Evolutionary conservation across 345 rosid species (phyloP).

Genomic region (Populus euphratica): DNA sequence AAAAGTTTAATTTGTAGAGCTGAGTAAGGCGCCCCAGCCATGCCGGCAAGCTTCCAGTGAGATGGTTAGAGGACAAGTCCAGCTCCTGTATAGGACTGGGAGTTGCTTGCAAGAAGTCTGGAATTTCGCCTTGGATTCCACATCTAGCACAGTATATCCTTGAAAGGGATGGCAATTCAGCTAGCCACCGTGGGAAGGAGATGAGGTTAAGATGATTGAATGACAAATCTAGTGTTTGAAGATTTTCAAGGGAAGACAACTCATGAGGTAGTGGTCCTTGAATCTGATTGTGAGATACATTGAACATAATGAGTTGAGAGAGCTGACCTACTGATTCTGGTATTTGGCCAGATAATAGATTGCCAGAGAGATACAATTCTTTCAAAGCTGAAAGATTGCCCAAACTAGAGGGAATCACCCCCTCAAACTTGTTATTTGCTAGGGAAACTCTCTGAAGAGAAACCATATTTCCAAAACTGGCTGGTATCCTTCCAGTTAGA

Average conservation of each 20-base stretch:
- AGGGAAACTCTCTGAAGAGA: conserved; percentile 50
- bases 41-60: conserved; percentile 37
- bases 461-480: conserved; percentile 28
- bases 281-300: conserved; percentile 37
- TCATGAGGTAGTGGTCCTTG: conserved; percentile 42
- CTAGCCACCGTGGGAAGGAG: conserved; percentile 41
- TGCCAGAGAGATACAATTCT: conserved; percentile 45
- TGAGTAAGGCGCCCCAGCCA: conserved; percentile 50
- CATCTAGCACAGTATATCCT: conserved; percentile 39
- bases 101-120: conserved; percentile 33
- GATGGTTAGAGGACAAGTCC: conserved; percentile 43
- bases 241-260: conserved; percentile 42
- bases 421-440: conserved; percentile 45
- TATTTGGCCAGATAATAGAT: conserved; percentile 33
- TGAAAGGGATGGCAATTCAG: conserved; percentile 46
- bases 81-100: conserved; percentile 50
- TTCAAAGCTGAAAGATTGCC: conserved; percentile 41
- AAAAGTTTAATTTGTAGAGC: conserved; percentile 47
- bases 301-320: conserved; percentile 35
- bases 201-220: conserved; percentile 42
- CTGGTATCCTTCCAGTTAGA: conserved; percentile 38
- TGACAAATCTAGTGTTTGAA: conserved; percentile 49
- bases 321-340: conserved; percentile 42
- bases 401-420: conserved; percentile 43
- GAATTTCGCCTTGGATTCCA: conserved; percentile 45